Base-by-base conservation (phyloP, 495 filamentous ascomycete species). In the Xylaria curta region DNA sequence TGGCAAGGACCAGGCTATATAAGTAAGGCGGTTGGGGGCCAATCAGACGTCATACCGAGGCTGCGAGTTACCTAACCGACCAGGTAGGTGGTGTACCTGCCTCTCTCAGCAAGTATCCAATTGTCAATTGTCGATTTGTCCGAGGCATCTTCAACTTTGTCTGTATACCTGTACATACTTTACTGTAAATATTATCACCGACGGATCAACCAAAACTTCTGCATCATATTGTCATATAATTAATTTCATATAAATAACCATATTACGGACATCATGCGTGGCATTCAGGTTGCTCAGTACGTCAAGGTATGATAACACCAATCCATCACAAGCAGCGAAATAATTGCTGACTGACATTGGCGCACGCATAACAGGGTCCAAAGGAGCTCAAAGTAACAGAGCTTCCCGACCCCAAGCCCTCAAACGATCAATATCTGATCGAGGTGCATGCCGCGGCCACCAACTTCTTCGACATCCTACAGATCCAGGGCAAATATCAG, bases 381-480 rank as follows among this genome's bases (percentile, higher is more conserved):
- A 78, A 87, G 46, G 92, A 96, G 76, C 94, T 98, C 80, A 86
- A 82, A 73, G 90, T 97, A 66, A 87, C 88, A 19, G 84, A 86
- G 58, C 87, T 97, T 28, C 90, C 94, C 49, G 90, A 91, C 46
- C 95, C 93, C 8, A 82, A 80, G 24, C 93, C 94, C 0, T 80
- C 81, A 3, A 74, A 88, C 53, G 86, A 91, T 77, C 88, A 97
- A 84, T 98, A 98, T 82, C 87, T 97, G 71, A 91, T 98, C 80
- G 88, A 90, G 79, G 91, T 98, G 78, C 93, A 95, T 82, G 95
- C 95, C 58, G 86, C 91, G 12, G 95, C 93, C 33, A 91, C 93
- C 74, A 98, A 98, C 83, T 98, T 97, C 89, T 98, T 97, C 85
- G 95, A 98, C 79, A 90, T 95, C 68, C 87, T 97, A 66, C 94